A percentile compares a stretch with the other conserved stretches of the same genome.
These are phyloP conservation scores for Beauveria brongniartii DNA, from an alignment of 2,329 filamentous ascomycete genomes.

Conservation along the genomic window DNA sequence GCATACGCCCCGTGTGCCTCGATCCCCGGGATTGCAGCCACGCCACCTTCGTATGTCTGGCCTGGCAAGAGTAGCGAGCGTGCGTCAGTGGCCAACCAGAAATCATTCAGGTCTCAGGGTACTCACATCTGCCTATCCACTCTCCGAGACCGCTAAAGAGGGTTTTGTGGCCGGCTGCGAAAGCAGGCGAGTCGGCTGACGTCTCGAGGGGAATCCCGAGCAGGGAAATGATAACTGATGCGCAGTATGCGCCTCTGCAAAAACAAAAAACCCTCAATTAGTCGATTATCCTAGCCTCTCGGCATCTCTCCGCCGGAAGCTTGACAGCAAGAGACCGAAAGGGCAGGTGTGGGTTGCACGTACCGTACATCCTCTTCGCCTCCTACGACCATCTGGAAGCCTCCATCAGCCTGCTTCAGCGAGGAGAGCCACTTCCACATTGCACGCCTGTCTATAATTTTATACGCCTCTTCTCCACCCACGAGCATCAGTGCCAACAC, in stretches of 20 bases:
- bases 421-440: slow-evolving; percentile 89
- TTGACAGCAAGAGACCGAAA: neutral
- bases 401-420: slow-evolving; percentile 79
- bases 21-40: slow-evolving; percentile 73
- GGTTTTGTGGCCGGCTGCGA: slow-evolving; percentile 49
- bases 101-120: slow-evolving; percentile 1
- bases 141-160: slow-evolving; percentile 68
- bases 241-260: slow-evolving; percentile 79
- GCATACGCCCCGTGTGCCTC: slow-evolving; percentile 97
- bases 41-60: slow-evolving; percentile 92
- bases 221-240: slow-evolving; percentile 73
- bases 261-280: slow-evolving; percentile 13
- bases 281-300: neutral
- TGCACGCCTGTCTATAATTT: slow-evolving; percentile 67
- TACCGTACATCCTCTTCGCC: slow-evolving; percentile 91
- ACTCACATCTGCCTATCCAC: slow-evolving; percentile 73
- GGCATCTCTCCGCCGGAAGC: neutral
- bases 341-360: slow-evolving; percentile 19
- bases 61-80: slow-evolving; percentile 36
- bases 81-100: neutral
- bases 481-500: slow-evolving; percentile 72
- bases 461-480: slow-evolving; percentile 64
- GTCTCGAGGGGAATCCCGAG: slow-evolving; percentile 76
- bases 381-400: slow-evolving; percentile 78
- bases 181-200: slow-evolving; percentile 61